Base-by-base conservation (phyloP, 2,329 filamentous ascomycete genomes). In the Aspergillus novoparasiticus region DNA sequence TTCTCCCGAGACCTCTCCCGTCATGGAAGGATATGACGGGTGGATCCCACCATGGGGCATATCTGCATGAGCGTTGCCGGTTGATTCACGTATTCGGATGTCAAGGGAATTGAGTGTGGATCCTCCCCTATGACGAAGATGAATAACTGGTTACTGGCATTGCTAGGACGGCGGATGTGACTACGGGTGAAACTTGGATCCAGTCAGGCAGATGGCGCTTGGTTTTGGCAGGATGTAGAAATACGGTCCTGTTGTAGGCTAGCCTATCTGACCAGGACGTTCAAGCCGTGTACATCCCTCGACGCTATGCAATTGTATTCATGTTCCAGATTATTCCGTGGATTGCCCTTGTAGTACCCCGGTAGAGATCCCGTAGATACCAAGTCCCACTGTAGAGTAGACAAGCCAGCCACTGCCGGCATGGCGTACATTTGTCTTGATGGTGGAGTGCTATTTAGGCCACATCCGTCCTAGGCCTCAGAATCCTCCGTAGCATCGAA, bases 1-100 rank as follows among this genome's bases (percentile, higher is more conserved):
- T 43, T 69, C 53, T 64, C 59, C 59, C 62, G 57, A 59, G 61
- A 58, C 57, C 60, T 65, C n/a, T 46, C 21, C 51, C 39, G 50
- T 61, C 48, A 60, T 55, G 54, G 23, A 48, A 36, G 54, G 56
- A 41, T 62, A 59, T 57, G 53, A 58, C 59, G 56, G 45, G 64
- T 58, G 59, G 56, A 57, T 54, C 56, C 51, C 34, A 36, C 51
- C 54, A 64, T 58, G 54, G 45, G 36, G 51, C 62, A 59, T 64
- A 62, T 63, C 59, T 62, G 59, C 62, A 57, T 60, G 56, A 63
- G 62, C 60, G 48, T 48, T 68, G 66, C 55, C 62, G 59, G 51
- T 53, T 60, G 56, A 61, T 55, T 23, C 60, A 56, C 53, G 63
- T 48, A 64, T 64, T 68, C 59, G 59, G 56, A 64, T 65, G 54